Evolutionary conservation across 1,284 basidiomycete genomes (phyloP).

Genomic region (Sparassis latifolia): DNA sequence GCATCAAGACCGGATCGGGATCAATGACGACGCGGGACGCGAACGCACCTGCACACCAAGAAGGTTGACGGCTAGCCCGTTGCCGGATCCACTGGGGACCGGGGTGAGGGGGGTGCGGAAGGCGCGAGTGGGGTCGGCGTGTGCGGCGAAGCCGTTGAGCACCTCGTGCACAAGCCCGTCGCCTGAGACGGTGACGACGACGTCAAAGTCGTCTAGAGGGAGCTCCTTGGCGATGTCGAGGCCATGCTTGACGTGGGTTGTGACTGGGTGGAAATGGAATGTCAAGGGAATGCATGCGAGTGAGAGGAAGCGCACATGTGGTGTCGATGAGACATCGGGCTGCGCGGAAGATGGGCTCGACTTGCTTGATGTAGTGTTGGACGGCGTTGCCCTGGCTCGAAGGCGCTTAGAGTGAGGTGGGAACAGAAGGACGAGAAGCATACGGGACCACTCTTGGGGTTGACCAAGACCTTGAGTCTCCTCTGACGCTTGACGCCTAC

Average conservation of each 20-base stretch:
- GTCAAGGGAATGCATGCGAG: slow-evolving; percentile 1
- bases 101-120: slow-evolving; percentile 77
- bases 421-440: slow-evolving; percentile 6
- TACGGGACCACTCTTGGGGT: slow-evolving; percentile 80
- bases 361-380: slow-evolving; percentile 53
- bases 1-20: background rate
- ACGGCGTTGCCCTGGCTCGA: slow-evolving; percentile 60
- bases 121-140: slow-evolving; percentile 63
- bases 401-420: background rate
- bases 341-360: slow-evolving; percentile 77
- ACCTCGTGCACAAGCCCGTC: slow-evolving; percentile 90
- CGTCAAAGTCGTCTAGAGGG: slow-evolving; percentile 61
- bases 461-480: slow-evolving; percentile 72
- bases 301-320: slow-evolving; percentile 39
- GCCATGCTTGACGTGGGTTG: slow-evolving; percentile 70
- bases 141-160: slow-evolving; percentile 84
- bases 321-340: slow-evolving; percentile 68
- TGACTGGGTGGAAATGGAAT: slow-evolving; percentile 42
- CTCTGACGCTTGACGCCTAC: slow-evolving; percentile 46
- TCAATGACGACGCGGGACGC: background rate
- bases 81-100: slow-evolving; percentile 86
- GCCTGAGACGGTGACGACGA: slow-evolving; percentile 80
- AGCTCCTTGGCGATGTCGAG: slow-evolving; percentile 61
- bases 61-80: slow-evolving; percentile 74
- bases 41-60: slow-evolving; percentile 52